A percentile compares a stretch with the other conserved stretches of the same genome.
Evolutionary conservation across 2,329 filamentous ascomycete species (phyloP).

Genomic region (Fusarium palustre): DNA sequence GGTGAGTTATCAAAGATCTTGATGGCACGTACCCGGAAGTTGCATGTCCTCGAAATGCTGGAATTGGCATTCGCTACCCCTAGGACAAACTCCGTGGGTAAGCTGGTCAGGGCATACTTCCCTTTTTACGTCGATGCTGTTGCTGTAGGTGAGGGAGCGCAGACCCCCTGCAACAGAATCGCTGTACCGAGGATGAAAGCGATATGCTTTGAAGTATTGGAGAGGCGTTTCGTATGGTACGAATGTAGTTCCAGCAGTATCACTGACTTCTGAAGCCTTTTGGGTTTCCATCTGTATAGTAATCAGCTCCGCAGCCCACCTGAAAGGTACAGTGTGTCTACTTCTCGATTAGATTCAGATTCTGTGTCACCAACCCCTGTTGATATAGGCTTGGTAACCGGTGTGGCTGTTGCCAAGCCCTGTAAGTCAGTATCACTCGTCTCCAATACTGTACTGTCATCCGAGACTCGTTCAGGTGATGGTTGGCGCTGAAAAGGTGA

Average conservation of each 20-base stretch:
- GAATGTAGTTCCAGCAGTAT: constrained; percentile 43
- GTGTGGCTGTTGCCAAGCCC: constrained; percentile 37
- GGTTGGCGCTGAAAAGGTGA: constrained; percentile 11
- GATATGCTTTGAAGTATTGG: constrained; percentile 84
- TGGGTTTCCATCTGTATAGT: constrained; percentile 33
- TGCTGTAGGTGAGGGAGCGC: constrained; percentile 92
- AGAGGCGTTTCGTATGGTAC: constrained; percentile 85
- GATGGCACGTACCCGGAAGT: constrained; percentile 53
- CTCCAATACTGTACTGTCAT: constrained; percentile 39
- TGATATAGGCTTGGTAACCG: constrained; percentile 50
- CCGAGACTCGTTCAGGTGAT: constrained; percentile 24
- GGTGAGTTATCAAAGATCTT: constrained; percentile 24
- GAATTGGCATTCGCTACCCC: constrained; percentile 76
- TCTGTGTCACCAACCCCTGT: constrained; percentile 42
- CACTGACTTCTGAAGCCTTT: constrained; percentile 4
- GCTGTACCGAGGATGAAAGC: constrained; percentile 84
- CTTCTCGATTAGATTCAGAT: constrained; percentile 55
- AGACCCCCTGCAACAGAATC: constrained; percentile 79
- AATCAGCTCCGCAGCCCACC: constrained; percentile 35
- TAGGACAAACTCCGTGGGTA: constrained; percentile 74
- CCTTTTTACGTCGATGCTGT: constrained; percentile 82
- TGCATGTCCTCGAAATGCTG: constrained; percentile 76
- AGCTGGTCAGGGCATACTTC: constrained; percentile 83
- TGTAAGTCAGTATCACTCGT: constrained; percentile 47
- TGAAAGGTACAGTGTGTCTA: constrained; percentile 53